Base-by-base conservation (phyloP, 305 asterid species). In the Salvia sclarea region DNA sequence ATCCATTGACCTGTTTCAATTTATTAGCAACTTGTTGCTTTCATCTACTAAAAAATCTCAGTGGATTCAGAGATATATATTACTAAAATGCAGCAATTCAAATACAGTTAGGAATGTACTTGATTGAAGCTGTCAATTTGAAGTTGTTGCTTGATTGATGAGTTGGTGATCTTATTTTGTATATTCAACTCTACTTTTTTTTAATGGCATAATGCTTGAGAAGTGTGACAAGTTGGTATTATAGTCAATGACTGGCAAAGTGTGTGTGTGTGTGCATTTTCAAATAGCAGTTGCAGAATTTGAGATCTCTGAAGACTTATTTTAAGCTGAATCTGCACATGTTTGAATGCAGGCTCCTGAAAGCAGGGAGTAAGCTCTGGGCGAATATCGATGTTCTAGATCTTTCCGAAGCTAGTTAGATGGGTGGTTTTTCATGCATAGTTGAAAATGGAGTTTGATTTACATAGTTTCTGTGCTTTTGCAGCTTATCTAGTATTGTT, bases 1-100 rank as follows among this genome's bases (percentile, higher is more conserved):
- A 64, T 31, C 64, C 48, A 14, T 79, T 75, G 83, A 78, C 86
- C 79, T 59, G 24, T 77, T 76, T 62, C 58, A 56, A 25, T 73
- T 47, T 54, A 56, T 25, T 63, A 64, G 55, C 55, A n/a, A 22
- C 70, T 25, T 69, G 72, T 76, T 74, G 82, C 50, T 65, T 30
- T 82, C 64, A 59, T 71, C 61, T 54, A 55, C 49, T 67, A 12
- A 41, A 71, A 61, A 68, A 73, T 81, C 75, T 70, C 63, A 65
- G 48, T 3, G 33, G 80, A 72, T 67, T 62, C 37, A 49, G 55
- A 47, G 55, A 13, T 57, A 13, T 49, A 18, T 30, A 44, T 49
- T 40, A 55, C 10, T 44, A 24, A 70, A 47, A 25, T 41, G 50
- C 66, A 35, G 66, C 45, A 22, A 30, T 40, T 54, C 31, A 45